phyloP scores from a whole-genome alignment of 169 alveolate species.

The Plasmodium vivax region DNA sequence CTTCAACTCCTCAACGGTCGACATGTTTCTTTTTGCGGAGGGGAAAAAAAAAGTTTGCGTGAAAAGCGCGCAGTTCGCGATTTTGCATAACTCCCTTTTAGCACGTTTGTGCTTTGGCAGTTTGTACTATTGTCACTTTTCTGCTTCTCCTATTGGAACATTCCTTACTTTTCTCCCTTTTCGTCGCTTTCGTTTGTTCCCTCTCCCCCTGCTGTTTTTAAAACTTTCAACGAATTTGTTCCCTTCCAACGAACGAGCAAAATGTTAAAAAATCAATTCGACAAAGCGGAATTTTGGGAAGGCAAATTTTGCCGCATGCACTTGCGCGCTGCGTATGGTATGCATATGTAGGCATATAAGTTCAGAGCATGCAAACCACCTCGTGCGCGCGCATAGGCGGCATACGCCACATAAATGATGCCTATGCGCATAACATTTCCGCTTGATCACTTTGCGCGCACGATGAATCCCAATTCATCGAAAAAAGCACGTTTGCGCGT shows the following conservation, averaged over 20 bases:
- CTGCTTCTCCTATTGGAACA: not conserved
- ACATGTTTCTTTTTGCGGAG: conserved; percentile 14
- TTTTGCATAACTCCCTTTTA: not conserved
- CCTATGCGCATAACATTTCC: not conserved
- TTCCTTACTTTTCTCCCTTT: not conserved
- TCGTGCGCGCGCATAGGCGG: not conserved
- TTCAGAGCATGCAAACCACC: not conserved
- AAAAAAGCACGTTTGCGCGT: not conserved
- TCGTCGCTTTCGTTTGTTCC: not conserved
- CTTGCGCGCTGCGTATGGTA: not conserved
- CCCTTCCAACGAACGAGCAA: not conserved
- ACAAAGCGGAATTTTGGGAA: not conserved
- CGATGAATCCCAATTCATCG: not conserved
- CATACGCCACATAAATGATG: not conserved
- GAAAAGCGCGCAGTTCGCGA: not conserved
- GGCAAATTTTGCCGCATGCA: not conserved
- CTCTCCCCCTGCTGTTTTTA: not conserved
- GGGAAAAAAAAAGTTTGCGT: not conserved
- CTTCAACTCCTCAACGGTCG: conserved; percentile 66
- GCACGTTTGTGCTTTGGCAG: no score
- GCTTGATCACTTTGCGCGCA: not conserved
- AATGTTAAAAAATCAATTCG: not conserved
- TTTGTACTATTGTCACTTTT: not conserved
- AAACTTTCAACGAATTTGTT: not conserved
- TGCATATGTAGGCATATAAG: not conserved